These are phyloP conservation scores for Linaria vulgaris DNA, from an alignment of 257 asterid genomes.

Conservation along the genomic window DNA sequence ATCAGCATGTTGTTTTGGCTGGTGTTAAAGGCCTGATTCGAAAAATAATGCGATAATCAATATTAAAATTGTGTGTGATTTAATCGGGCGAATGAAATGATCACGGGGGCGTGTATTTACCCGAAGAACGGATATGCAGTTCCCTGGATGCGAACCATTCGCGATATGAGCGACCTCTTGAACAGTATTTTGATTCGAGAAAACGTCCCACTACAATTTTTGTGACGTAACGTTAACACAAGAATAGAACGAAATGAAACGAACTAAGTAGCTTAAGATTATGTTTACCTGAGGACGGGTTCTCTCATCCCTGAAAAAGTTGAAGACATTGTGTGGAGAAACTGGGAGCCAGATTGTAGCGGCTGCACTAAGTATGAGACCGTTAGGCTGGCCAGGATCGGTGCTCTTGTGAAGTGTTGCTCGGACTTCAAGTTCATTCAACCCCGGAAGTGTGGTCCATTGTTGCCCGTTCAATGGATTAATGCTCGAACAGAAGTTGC, in stretches of 20 bases:
- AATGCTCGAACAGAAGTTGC: constrained; percentile 74
- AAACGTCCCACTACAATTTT: constrained; percentile 82
- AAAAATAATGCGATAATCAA: not conserved
- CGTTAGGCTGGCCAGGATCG: constrained; percentile 87
- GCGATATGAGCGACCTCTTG: constrained; percentile 91
- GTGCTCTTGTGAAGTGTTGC: constrained; percentile 65
- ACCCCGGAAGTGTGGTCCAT: constrained; percentile 68
- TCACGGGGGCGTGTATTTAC: constrained; percentile 32
- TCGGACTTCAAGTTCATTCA: constrained; percentile 71
- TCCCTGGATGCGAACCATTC: constrained; percentile 95
- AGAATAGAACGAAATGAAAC: not conserved
- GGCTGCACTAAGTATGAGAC: constrained; percentile 85
- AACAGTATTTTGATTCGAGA: constrained; percentile 81
- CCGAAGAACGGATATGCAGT: constrained; percentile 85
- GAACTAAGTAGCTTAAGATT: not conserved
- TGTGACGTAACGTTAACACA: not conserved
- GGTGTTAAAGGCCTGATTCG: constrained; percentile 62
- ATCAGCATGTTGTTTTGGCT: constrained; percentile 88
- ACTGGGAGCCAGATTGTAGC: constrained; percentile 93
- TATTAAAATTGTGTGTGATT: not conserved
- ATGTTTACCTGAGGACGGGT: constrained; percentile 69
- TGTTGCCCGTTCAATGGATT: constrained; percentile 71
- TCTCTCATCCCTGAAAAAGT: constrained; percentile 73
- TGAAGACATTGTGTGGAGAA: constrained; percentile 66
- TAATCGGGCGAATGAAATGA: not conserved